Evolutionary conservation across 495 filamentous ascomycete species (phyloP).

Genomic region (Penicillium fimorum): DNA sequence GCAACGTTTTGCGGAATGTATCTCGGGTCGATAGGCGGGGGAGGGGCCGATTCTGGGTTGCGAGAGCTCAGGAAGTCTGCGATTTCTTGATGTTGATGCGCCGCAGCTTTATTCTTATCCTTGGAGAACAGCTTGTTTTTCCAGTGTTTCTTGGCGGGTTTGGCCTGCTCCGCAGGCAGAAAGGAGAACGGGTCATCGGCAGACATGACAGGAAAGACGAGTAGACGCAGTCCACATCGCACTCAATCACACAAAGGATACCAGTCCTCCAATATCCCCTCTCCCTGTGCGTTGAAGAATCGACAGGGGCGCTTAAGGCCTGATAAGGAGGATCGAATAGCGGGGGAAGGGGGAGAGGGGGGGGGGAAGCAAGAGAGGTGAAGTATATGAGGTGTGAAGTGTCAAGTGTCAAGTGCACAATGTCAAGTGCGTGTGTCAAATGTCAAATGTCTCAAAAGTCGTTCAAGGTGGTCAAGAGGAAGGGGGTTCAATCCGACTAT

Average conservation of each 20-base stretch:
- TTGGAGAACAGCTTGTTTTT: conserved; percentile 49
- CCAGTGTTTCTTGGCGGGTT: conserved; percentile 42
- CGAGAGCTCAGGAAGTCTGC: conserved; percentile 45
- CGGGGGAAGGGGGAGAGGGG: conserved; percentile 4
- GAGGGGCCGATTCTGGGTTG: conserved; percentile 8
- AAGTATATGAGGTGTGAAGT: conserved; percentile 7
- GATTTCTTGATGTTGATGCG: conserved; percentile 39
- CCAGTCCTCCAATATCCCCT: conserved; percentile 17
- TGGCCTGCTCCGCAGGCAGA: conserved; percentile 32
- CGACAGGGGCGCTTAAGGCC: conserved; percentile 21
- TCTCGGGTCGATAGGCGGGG: conserved; percentile 21
- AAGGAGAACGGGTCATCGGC: conserved; percentile 43
- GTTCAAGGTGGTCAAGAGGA: not conserved
- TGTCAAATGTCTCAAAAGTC: not conserved
- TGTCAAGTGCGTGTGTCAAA: not conserved
- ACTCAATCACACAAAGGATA: conserved; percentile 19
- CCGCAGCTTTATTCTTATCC: conserved; percentile 38
- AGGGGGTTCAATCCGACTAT: conserved; percentile 10
- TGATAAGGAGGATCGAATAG: conserved; percentile 9
- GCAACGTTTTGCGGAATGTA: conserved; percentile 16
- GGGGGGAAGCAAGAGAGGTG: conserved; percentile 1
- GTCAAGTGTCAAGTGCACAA: not conserved
- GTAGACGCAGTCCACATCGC: conserved; percentile 20
- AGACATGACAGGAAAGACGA: conserved; percentile 34
- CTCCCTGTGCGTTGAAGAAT: conserved; percentile 13